Conservation (phyloP, 129 eudicot species). For the Ambrosia artemisiifolia region DNA sequence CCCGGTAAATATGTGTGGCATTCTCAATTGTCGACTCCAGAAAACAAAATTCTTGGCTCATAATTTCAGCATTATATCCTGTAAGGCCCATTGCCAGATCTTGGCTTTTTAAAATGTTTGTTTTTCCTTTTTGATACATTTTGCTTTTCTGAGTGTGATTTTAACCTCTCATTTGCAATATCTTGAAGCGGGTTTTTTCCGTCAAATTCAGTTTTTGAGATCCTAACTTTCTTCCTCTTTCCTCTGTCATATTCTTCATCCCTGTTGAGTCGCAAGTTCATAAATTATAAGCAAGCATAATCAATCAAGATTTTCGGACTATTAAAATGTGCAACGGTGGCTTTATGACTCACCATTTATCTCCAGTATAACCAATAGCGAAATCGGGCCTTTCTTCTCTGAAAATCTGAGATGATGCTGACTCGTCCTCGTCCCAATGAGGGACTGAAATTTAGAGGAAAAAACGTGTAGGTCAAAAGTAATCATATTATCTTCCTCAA, state of each 20-base stretch:
- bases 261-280: slow-evolving; percentile 42
- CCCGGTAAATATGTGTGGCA: slow-evolving; percentile 34
- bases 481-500: neutral
- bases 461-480: neutral
- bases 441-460: slow-evolving; percentile 34
- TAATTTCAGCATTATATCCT: slow-evolving; percentile 37
- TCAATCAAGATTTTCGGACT: neutral
- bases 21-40: slow-evolving; percentile 19
- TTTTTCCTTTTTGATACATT: slow-evolving; percentile 20
- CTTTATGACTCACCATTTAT: slow-evolving; percentile 72
- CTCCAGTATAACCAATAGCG: slow-evolving; percentile 66
- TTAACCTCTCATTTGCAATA: slow-evolving; percentile 52
- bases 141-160: slow-evolving; percentile 20
- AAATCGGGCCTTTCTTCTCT: slow-evolving; percentile 19
- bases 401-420: slow-evolving; percentile 16
- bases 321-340: too few species aligned
- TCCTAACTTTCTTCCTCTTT: slow-evolving; percentile 66
- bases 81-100: slow-evolving; percentile 44
- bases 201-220: slow-evolving; percentile 39
- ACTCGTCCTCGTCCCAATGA: slow-evolving; percentile 64
- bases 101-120: slow-evolving; percentile 30
- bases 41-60: slow-evolving; percentile 13
- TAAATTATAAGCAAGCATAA: neutral
- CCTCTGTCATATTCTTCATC: slow-evolving; percentile 89
- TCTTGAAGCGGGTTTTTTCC: slow-evolving; percentile 81